These are phyloP conservation scores for Murraya paniculata DNA, from an alignment of 345 rosid species.

Conservation along the genomic window DNA sequence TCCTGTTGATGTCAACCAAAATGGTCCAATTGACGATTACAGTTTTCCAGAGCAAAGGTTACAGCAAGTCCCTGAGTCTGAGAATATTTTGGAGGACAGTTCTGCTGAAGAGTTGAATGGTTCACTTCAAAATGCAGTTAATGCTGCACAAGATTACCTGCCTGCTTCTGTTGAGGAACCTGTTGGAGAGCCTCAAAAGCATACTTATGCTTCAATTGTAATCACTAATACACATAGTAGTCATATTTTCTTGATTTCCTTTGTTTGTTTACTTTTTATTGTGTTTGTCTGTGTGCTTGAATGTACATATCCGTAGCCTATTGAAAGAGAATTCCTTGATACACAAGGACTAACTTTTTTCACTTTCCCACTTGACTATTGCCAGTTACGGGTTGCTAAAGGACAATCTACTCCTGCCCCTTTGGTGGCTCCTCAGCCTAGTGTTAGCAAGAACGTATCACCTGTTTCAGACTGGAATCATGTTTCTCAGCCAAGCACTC, in stretches of 20 bases:
- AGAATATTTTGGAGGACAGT: constrained; percentile 32
- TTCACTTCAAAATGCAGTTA: constrained; percentile 24
- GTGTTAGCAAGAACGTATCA: constrained; percentile 30
- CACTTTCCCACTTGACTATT: constrained; percentile 6
- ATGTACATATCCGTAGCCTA: not conserved
- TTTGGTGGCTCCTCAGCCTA: constrained; percentile 32
- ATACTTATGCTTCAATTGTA: constrained; percentile 77
- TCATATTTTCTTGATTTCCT: constrained; percentile 4
- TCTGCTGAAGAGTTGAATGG: constrained; percentile 36
- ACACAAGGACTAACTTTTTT: not conserved
- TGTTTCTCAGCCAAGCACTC: constrained; percentile 30
- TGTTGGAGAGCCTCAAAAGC: constrained; percentile 53
- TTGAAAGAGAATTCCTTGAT: not conserved
- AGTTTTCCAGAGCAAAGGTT: constrained; percentile 38
- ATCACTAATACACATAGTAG: constrained; percentile 17
- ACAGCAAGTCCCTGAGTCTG: constrained; percentile 38
- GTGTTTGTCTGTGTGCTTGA: not conserved
- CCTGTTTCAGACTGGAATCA: constrained; percentile 46
- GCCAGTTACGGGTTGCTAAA: constrained; percentile 54
- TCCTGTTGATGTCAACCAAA: constrained; percentile 39
- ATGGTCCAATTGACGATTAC: constrained; percentile 44
- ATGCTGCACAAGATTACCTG: constrained; percentile 34
- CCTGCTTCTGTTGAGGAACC: constrained; percentile 47
- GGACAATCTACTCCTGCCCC: constrained; percentile 43
- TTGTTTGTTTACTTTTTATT: not conserved